Evolutionary conservation across 148 eudicot species (phyloP), one percentile per base, ranked within the genome.

Genomic region (Persicaria tinctoria): DNA sequence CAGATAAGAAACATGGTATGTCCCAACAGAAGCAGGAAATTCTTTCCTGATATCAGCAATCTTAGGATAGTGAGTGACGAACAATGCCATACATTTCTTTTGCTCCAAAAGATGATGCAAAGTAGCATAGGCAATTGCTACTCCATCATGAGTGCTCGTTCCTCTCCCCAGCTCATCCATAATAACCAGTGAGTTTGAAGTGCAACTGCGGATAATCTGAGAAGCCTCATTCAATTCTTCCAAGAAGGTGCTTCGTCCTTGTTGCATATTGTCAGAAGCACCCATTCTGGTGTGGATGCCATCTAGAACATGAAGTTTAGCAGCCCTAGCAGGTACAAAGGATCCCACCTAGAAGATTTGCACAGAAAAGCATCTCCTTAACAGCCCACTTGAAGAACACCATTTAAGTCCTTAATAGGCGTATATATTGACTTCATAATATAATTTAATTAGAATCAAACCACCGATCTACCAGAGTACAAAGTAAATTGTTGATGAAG

Each of bases 151-250:
- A 51, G 99, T 92, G 51, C 98, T 95, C 9, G 99, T 95, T 75
- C 99, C 99, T 84, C 99, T 87, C 38, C 99, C 99, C 68, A 95
- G 87, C 84, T 95, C 99, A 79, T 95, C 99, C 63, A 95, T 81
- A 50, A 95, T 92, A 68, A 95, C 94, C 56, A 95, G 84, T 10
- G 97, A 95, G n/a, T 77, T 85, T 46, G 86, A 38, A 3, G 97
- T 86, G 82, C 94, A 87, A 38, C 76, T 83, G 11, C 79, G 84
- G 72, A 95, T 89, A 76, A 95, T 92, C 78, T 83, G 80, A 50
- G 97, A 92, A 55, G 97, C 88, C 82, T 95, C 99, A 48, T 86
- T 86, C 70, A 95, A 76, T 87, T 95, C 99, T 84, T 95, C 99
- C 75, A 95, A 78, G 81, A 95, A 95, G 55, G 99, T 95, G 83